phyloP scores from a whole-genome alignment of 371 early-diverging fungal species.

The Syncephalastrum monosporum region DNA sequence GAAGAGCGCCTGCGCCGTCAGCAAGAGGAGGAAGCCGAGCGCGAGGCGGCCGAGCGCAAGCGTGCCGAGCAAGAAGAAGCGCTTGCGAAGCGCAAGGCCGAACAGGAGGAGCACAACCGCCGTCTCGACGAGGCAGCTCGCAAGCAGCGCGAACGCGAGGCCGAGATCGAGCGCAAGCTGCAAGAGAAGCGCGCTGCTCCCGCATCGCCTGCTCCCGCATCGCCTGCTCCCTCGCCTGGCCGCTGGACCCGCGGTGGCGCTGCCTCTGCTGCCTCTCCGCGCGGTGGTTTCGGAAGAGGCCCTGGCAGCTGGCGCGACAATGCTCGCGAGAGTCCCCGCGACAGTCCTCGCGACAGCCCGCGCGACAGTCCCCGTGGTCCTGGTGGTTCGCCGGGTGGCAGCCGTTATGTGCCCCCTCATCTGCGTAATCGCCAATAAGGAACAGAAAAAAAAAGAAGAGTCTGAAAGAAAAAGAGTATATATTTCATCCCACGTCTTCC shows the following conservation, averaged over 20 bases:
- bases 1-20: constrained; percentile 32
- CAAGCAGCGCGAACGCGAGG: constrained; percentile 39
- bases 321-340: too few species aligned
- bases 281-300: too few species aligned
- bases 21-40: constrained; percentile 38
- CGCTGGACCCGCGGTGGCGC: constrained; percentile 5
- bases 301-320: too few species aligned
- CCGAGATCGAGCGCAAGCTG: constrained; percentile 40
- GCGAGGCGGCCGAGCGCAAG: constrained; percentile 23
- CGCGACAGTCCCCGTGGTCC: background rate
- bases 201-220: background rate
- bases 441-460: too few species aligned
- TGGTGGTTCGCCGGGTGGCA: constrained; percentile 16
- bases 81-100: constrained; percentile 26
- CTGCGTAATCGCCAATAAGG: constrained; percentile 7
- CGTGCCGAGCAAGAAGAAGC: constrained; percentile 31
- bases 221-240: constrained; percentile 8
- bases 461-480: too few species aligned
- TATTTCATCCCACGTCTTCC: too few species aligned
- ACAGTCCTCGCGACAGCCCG: too few species aligned
- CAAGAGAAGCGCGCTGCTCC: constrained; percentile 7
- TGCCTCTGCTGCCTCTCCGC: constrained; percentile 1
- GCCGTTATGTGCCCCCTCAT: constrained; percentile 20
- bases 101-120: constrained; percentile 27
- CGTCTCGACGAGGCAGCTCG: constrained; percentile 40